Evolutionary conservation across 129 eudicot species (phyloP), one percentile per base, ranked within the genome.

Genomic region (Calendula officinalis): DNA sequence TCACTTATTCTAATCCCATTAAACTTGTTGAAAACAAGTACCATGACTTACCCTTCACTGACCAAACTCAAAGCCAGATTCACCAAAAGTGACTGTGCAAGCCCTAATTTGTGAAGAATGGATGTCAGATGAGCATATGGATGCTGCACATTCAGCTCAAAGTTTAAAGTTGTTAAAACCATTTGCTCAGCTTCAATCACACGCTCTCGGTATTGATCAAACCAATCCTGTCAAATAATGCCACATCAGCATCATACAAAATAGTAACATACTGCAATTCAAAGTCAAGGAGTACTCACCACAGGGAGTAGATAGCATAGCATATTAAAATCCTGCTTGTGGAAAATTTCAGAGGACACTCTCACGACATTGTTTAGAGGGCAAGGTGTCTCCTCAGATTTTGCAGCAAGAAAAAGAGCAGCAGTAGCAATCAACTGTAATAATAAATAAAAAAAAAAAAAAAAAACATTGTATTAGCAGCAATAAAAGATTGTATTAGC

Each of bases 91-190:
- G 95, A 71, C 60, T 94, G 86, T 46, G 97, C 79, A 69, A 88
- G 87, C 11, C 99, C 99, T 71, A 94, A 64, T 58, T 94, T 94
- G 59, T 83, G 77, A 65, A 94, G 92, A 33, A 84, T 86, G 54
- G 95, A 85, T 61, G 90, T 81, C 48, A 94, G 82, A 71, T 95
- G 80, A 9, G 77, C 88, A 72, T 83, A 94, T 34, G 99, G 99
- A 78, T 94, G 99, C 75, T 94, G 87, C 84, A 94, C 97, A 42
- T 62, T 81, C 14, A 94, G 84, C 92, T 94, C 99, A 71, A 94
- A 94, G 56, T 88, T 86, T 30, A 94, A 73, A 35, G 97, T 94
- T 13, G 97, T 88, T 62, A 94, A 71, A 41, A 94, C 76, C 79
- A 86, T 48, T 69, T 89, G 87, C 78, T 94, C 99, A 66, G 99